These are phyloP conservation scores for Chaetomium globosum DNA, from an alignment of 2,329 filamentous ascomycete species.

Conservation along the genomic window DNA sequence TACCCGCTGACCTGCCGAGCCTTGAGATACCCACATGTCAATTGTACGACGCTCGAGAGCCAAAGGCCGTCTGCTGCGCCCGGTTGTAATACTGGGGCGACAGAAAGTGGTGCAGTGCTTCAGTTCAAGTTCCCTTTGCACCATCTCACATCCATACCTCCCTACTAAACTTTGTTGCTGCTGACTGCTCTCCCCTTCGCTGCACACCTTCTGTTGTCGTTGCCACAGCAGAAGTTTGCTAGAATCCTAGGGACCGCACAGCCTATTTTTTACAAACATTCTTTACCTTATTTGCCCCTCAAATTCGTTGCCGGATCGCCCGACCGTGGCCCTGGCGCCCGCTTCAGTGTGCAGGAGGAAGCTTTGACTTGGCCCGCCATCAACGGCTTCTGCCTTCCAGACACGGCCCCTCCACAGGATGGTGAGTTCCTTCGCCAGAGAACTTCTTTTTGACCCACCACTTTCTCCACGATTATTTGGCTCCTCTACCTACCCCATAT, in stretches of 20 bases:
- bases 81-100: slow-evolving; percentile 23
- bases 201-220: slow-evolving; percentile 4
- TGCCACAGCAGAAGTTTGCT: slow-evolving; percentile 10
- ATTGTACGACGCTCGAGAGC: slow-evolving; percentile 16
- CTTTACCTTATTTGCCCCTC: slow-evolving; percentile 1
- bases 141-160: slow-evolving; percentile 1
- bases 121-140: slow-evolving; percentile 20
- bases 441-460: slow-evolving; percentile 7
- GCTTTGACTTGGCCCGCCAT: slow-evolving; percentile 26
- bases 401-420: slow-evolving; percentile 25
- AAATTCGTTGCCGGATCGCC: slow-evolving; percentile 11
- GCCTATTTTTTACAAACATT: slow-evolving; percentile 8
- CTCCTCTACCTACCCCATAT: neutral
- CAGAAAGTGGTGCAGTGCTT: slow-evolving; percentile 3
- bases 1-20: slow-evolving; percentile 21
- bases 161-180: neutral
- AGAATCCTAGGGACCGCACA: neutral
- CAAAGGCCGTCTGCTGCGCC: slow-evolving; percentile 30
- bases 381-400: slow-evolving; percentile 28
- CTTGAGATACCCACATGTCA: slow-evolving; percentile 14
- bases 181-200: slow-evolving; percentile 1
- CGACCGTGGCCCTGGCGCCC: slow-evolving; percentile 12
- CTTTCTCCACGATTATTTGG: neutral
- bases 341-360: slow-evolving; percentile 20
- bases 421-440: slow-evolving; percentile 27